Evolutionary conservation across 2,329 filamentous ascomycete genomes (phyloP), one percentile per base, ranked within the genome.

Genomic region (Colletotrichum higginsianum): DNA sequence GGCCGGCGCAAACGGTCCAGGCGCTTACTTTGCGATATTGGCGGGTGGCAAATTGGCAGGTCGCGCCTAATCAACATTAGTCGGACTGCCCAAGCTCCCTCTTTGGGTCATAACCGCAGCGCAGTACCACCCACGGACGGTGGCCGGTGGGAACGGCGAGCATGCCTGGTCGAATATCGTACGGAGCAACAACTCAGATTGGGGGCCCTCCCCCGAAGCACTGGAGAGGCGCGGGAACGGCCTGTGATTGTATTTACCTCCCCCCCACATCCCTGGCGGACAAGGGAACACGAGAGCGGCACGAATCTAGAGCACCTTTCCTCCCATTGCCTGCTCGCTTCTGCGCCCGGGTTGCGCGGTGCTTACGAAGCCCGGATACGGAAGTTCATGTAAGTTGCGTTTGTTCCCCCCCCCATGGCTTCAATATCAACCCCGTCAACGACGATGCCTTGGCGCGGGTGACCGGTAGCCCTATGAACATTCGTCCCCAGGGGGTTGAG

Each of bases 381-480:
- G 30, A 35, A 35, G 30, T 9, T 2, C 30, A 35, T 35, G 30
- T 9, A 35, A 35, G 30, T 35, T 35, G 30, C 30, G 30, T 2
- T 9, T 35, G 30, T 35, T 30, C 26, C 1, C 18, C 23, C 13
- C 52, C 18, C 16, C 26, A 42, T 18, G 23, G 21, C n/a, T 30
- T 30, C 21, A 35, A 47, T 5, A 18, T 53, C 4, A 53, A 35
- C 50, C 16, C 30, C 50, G n/a, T 40, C 18, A 44, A 44, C 40
- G 23, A 55, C 15, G 53, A n/a, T 30, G 4, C 55, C 44, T 57
- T 57, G 40, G 11, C 47, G 42, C 50, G 13, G 44, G 57, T 35
- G 16, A 47, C 30, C 13, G 50, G 16, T 58, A 58, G 64, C 68
- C 68, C 38, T 62, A 71, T 53, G 64, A 58, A 42, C 44, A 35